Evolutionary conservation across 2,329 filamentous ascomycete species (phyloP).

Genomic region (Hymenoscyphus linearis): DNA sequence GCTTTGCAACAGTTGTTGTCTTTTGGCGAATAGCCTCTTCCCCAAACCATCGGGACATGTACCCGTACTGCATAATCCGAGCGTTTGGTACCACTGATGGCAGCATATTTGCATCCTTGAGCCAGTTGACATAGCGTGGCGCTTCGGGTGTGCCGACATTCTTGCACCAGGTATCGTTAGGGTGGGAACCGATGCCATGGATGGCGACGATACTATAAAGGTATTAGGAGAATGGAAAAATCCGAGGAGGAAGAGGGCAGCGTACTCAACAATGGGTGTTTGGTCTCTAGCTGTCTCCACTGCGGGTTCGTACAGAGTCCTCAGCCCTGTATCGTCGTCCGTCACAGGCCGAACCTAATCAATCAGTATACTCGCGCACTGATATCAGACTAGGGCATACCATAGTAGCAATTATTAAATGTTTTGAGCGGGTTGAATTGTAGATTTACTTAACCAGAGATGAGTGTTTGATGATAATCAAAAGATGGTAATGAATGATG

Average conservation of each 20-base stretch:
- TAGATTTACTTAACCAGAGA: background rate
- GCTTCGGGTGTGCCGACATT: background rate
- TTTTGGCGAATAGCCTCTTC: background rate
- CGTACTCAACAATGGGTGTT: background rate
- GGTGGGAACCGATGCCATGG: background rate
- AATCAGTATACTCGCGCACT: background rate
- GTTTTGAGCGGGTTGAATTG: background rate
- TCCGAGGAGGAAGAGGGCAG: background rate
- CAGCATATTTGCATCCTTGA: conserved; percentile 24
- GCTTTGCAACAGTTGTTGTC: background rate
- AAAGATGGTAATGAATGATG: background rate
- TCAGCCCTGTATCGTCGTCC: background rate
- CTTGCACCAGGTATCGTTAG: background rate
- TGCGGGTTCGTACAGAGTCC: background rate
- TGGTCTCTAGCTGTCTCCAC: background rate
- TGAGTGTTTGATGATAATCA: background rate
- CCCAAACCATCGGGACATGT: conserved; percentile 24
- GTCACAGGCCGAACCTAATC: background rate
- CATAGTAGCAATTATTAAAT: background rate
- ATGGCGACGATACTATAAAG: background rate
- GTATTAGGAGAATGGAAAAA: background rate
- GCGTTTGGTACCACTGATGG: conserved; percentile 23
- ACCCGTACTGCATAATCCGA: conserved; percentile 30
- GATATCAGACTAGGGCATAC: background rate
- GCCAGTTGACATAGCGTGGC: conserved; percentile 25